These are phyloP conservation scores for Botrytis hyacinthi DNA, from an alignment of 2,329 filamentous ascomycete species.

Conservation along the genomic window DNA sequence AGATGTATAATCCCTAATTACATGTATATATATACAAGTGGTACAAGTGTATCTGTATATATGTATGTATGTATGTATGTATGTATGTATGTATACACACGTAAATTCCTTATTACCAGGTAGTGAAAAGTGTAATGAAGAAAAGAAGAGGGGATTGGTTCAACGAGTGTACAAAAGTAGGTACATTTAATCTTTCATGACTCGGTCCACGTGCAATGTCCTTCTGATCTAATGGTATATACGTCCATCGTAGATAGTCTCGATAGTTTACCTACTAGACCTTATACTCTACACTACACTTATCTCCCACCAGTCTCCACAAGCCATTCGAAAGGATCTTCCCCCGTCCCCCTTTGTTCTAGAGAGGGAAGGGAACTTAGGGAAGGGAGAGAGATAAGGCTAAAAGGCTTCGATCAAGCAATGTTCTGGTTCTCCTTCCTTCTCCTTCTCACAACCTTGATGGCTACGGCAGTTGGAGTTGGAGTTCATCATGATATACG, in stretches of 20 bases:
- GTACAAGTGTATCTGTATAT: too few relatives aligned
- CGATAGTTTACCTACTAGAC: neutral
- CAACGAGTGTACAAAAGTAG: neutral
- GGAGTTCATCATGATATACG: neutral
- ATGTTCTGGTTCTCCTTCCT: neutral
- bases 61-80: too few relatives aligned
- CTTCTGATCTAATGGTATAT: neutral
- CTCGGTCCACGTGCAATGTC: constrained; percentile 1
- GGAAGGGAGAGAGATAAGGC: neutral
- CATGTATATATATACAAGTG: neutral
- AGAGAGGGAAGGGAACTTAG: neutral
- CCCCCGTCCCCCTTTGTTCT: neutral
- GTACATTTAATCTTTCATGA: neutral
- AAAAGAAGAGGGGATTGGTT: neutral
- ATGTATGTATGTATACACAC: neutral
- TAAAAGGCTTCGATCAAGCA: neutral
- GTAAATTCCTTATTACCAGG: neutral
- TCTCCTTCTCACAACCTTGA: constrained; percentile 4
- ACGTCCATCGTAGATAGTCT: neutral
- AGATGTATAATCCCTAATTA: neutral
- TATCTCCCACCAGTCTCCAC: constrained; percentile 11
- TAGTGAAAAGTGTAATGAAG: neutral
- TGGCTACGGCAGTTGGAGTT: neutral
- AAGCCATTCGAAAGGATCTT: neutral
- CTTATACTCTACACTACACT: neutral